Evolutionary conservation across 129 eudicot genomes (phyloP), one percentile per base, ranked within the genome.

Genomic region (Tanacetum coccineum): DNA sequence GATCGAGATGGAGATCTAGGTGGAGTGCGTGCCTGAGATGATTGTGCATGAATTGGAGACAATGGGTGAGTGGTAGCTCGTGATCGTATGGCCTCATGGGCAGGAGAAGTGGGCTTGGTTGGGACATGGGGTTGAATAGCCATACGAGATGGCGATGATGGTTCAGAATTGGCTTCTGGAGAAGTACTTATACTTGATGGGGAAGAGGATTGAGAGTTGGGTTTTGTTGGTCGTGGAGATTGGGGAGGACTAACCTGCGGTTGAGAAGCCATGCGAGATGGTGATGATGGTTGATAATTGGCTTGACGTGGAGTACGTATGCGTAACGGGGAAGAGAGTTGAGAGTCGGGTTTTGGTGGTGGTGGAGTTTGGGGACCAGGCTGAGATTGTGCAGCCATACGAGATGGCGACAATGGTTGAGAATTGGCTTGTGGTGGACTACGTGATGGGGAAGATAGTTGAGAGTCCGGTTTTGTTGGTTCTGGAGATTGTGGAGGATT

Each of bases 1-100:
- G 47, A 25, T 50, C 50, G 64, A 17, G 79, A 56, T 71, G 81
- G 82, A 42, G 87, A 81, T 46, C 58, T 76, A 28, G 78, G 71
- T 15, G 70, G 81, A 45, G 80, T n/a, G 36, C 17, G 59, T 58
- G 75, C 70, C 60, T 70, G 82, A 28, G 81, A 66, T 57, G 82
- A 32, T 20, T 70, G 80, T 50, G 72, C 57, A 13, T 65, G 72
- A 64, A 75, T 56, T 57, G 77, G 72, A 49, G 83, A 77, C 25
- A 78, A 46, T 12, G 71, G 59, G 54, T 59, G 73, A 61, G 69
- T 26, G 44, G 67, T 22, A 6, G 62, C 58, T 32, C 46, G 53
- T 62, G 74, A 0, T 80, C 73, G 76, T 56, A 76, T 32, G 32
- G 68, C 15, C n/a, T 32, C 60, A 67, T 53, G 70, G 15, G 68